Evolutionary conservation across 495 filamentous ascomycete genomes (phyloP), one percentile per base, ranked within the genome.

Genomic region (Hypoxylon cercidicola): DNA sequence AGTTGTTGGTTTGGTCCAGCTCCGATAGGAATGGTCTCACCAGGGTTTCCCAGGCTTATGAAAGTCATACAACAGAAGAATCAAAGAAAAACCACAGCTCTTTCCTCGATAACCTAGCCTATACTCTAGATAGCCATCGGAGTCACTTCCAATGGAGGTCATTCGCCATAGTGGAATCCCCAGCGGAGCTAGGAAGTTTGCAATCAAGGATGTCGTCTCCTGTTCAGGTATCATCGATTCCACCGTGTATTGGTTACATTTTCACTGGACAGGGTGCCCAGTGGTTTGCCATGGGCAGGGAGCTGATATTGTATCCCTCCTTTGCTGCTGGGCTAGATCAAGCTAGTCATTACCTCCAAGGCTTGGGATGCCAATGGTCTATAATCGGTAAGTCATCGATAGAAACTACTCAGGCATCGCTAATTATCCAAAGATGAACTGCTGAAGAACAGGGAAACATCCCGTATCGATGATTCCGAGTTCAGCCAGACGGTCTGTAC

Each of bases 241-340:
- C 45, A 30, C 13, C 56, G 16, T 19, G 45, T 9, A 40, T 77
- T 19, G 60, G 28, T 2, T 74, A 69, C 32, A 61, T 76, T 6
- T 78, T 76, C 55, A 78, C 58, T 13, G 75, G 75, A 5, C 75
- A 77, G 40, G 75, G 75, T 11, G 75, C 74, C 7, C 79, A 84
- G 51, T 86, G 76, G 75, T n/a, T 61, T 19, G 73, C 61, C 2
- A 86, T 86, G 84, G 82, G 81, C 0, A 68, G 68, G 10, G 77
- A 80, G 48, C 69, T 84, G 1, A 50, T 78, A 4, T 23, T 44
- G 0, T 74, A 64, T 11, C 16, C 64, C n/a, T 16, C 53, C 5
- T 70, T 68, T 35, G 41, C 44, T 0, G 23, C 44, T 11, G 54
- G 32, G 0, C 39, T 80, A 15, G 21, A 57, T 11, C 18, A 50